Percentiles rank a stretch among this genome's conserved stretches.
Evolutionary conservation across 768 basidiomycete genomes (phyloP).

Genomic region (Calocybe cyanea): DNA sequence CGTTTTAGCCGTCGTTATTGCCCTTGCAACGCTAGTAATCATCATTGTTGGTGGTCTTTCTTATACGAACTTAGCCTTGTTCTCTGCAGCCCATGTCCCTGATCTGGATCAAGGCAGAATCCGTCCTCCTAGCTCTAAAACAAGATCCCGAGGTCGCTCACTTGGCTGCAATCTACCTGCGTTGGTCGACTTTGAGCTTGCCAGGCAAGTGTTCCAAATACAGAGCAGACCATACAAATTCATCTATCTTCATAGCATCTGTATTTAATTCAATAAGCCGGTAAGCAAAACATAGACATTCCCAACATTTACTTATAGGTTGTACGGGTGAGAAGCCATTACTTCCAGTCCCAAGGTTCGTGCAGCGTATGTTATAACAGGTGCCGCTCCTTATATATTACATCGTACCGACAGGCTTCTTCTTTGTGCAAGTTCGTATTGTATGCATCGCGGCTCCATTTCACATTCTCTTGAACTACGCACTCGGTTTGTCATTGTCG

Average conservation of each 20-base stretch:
- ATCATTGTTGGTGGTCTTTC: no score
- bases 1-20: constrained; percentile 56
- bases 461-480: constrained; percentile 77
- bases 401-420: constrained; percentile 48
- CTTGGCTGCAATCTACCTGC: constrained; percentile 71
- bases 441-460: constrained; percentile 78
- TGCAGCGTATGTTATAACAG: background rate
- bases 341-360: constrained; percentile 80
- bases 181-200: constrained; percentile 69
- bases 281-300: no score
- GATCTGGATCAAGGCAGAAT: constrained; percentile 82
- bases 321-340: constrained; percentile 39
- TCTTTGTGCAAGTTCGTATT: constrained; percentile 80
- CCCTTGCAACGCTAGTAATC: constrained; percentile 51
- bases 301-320: background rate
- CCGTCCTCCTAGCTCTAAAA: constrained; percentile 65
- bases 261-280: constrained; percentile 47
- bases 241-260: constrained; percentile 29
- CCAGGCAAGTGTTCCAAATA: constrained; percentile 40
- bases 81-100: no score
- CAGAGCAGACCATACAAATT: background rate
- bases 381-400: background rate
- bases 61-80: no score
- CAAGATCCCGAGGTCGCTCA: constrained; percentile 83
- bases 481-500: constrained; percentile 58